Evolutionary conservation across 2,329 filamentous ascomycete genomes (phyloP), one percentile per base, ranked within the genome.

Genomic region (Alternaria gaisen): DNA sequence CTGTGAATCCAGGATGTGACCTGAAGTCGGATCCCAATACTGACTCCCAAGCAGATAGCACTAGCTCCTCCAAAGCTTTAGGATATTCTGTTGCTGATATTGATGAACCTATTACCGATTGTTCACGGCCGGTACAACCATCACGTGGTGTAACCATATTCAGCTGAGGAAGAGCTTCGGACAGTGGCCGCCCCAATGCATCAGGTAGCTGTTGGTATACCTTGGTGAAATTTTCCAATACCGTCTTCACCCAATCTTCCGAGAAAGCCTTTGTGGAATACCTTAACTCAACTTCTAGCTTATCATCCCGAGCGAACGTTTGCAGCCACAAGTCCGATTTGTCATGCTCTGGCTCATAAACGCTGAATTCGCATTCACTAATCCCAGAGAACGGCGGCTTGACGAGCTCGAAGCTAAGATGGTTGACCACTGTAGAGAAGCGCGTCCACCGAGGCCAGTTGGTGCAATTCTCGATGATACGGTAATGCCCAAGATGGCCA

Each of bases 321-420:
- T 58, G 55, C 40, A 58, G 40, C 55, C 55, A 58, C 10, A 52
- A 22, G 20, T 58, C 55, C 4, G 55, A n/a, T 16, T 58, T 58
- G 55, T 58, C 55, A 38, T 58, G 55, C 30, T 52, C 55, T 3
- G 55, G 55, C 7, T 58, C 55, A 38, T 38, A 30, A 4, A 58
- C 40, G 18, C 22, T 43, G 12, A 58, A 58, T n/a, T 18, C 55
- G 47, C 47, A 52, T 9, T 28, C 30, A 20, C 32, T 32, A 53
- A 34, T n/a, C 8, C 43, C 9, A 7, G 47, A 43, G 20, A 57
- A 58, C 6, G 46, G 55, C 20, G 22, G 47, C n/a, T 58, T 32
- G 22, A 28, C 40, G 9, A 36, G 18, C 40, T 20, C 47, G 34
- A 58, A 58, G 47, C 55, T 52, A 30, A 58, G 46, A 44, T 58